phyloP scores from a whole-genome alignment of 805 yeast species.

The Ogataea trehaloabstinens region DNA sequence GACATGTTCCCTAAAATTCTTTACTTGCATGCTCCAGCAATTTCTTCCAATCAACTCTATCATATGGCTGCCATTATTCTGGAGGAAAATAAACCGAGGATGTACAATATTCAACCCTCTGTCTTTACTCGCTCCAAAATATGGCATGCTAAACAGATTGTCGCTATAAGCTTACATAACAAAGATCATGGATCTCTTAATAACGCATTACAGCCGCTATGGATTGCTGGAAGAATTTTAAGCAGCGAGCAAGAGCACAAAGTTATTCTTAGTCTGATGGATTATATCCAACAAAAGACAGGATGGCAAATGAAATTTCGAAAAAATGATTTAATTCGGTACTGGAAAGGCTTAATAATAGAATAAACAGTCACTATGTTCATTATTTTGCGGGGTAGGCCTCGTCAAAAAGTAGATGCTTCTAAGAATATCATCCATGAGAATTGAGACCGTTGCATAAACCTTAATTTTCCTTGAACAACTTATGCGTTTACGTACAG shows the following conservation, averaged over 20 bases:
- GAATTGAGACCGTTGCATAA: too few species aligned
- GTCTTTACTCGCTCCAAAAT: slow-evolving; percentile 1
- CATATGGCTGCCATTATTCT: slow-evolving; percentile 38
- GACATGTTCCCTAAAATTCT: slow-evolving; percentile 33
- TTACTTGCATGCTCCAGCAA: slow-evolving; percentile 38
- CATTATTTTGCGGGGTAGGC: too few species aligned
- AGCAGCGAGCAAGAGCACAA: slow-evolving; percentile 18
- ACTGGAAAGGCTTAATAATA: slow-evolving; percentile 13
- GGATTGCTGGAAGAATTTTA: slow-evolving; percentile 20
- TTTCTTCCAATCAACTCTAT: slow-evolving; percentile 36
- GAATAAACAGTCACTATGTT: too few species aligned
- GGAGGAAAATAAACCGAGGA: slow-evolving; percentile 37
- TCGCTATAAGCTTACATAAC: slow-evolving; percentile 31
- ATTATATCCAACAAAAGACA: slow-evolving; percentile 13
- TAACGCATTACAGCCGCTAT: slow-evolving; percentile 21
- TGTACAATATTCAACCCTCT: slow-evolving; percentile 5
- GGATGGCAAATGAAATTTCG: slow-evolving; percentile 17
- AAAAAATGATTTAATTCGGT: slow-evolving; percentile 13
- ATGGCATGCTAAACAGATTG: slow-evolving; percentile 36
- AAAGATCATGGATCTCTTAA: slow-evolving; percentile 19
- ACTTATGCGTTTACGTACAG: too few species aligned
- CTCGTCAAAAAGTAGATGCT: too few species aligned
- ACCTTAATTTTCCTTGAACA: too few species aligned
- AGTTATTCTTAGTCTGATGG: slow-evolving; percentile 12
- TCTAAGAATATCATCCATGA: too few species aligned